Evolutionary conservation across 2,329 filamentous ascomycete species (phyloP).

Genomic region (Exophiala lecanii-corni): DNA sequence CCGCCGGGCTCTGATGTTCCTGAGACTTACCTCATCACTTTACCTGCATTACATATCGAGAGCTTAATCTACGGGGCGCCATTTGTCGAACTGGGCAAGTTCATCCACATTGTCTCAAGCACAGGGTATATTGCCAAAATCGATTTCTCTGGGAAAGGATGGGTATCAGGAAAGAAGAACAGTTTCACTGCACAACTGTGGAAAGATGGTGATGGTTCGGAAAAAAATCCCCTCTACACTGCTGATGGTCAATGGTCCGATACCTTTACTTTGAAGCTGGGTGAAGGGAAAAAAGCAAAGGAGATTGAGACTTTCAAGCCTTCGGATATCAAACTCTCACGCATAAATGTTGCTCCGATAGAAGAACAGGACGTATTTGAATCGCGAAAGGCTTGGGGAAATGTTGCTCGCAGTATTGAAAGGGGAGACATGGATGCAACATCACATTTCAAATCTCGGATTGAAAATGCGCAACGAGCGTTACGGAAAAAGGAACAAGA

Average conservation of each 20-base stretch:
- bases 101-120: slow-evolving; percentile 79
- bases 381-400: slow-evolving; percentile 80
- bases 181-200: slow-evolving; percentile 73
- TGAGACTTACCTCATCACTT: slow-evolving; percentile 83
- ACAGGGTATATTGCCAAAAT: slow-evolving; percentile 84
- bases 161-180: slow-evolving; percentile 95
- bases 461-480: slow-evolving; percentile 83
- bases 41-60: slow-evolving; percentile 89
- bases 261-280: slow-evolving; percentile 27
- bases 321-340: slow-evolving; percentile 50
- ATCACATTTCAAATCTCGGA: slow-evolving; percentile 75
- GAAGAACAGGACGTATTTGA: slow-evolving; percentile 84
- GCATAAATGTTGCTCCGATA: slow-evolving; percentile 67
- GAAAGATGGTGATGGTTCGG: slow-evolving; percentile 58
- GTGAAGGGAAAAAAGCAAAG: slow-evolving; percentile 37
- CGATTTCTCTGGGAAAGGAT: slow-evolving; percentile 89
- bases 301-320: slow-evolving; percentile 56
- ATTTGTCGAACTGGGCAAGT: slow-evolving; percentile 84
- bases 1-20: slow-evolving; percentile 47
- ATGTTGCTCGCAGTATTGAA: slow-evolving; percentile 76
- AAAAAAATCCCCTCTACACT: slow-evolving; percentile 68
- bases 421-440: slow-evolving; percentile 81
- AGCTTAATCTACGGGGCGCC: slow-evolving; percentile 70
- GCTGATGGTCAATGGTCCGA: slow-evolving; percentile 81
- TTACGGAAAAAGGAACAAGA: slow-evolving; percentile 68